A percentile compares a stretch with the other conserved stretches of the same genome.
Conservation (phyloP, 2,329 filamentous ascomycete genomes). For the Aspergillus ochraceoroseus region DNA sequence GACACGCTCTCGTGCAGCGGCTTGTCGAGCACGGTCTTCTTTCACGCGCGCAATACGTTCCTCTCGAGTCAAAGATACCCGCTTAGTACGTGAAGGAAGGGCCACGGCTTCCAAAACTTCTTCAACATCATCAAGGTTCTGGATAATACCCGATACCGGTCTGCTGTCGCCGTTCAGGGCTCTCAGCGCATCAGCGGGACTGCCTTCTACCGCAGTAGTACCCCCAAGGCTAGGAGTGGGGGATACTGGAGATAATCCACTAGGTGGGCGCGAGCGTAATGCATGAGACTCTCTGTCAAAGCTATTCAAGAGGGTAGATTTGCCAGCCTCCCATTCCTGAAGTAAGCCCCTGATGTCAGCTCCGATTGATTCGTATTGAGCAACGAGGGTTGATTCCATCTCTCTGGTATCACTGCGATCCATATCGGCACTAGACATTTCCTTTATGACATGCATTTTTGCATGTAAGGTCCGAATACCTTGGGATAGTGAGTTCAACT, state of each 20-base stretch:
- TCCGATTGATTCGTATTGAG: constrained; percentile 93
- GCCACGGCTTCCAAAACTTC: constrained; percentile 92
- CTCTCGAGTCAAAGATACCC: constrained; percentile 69
- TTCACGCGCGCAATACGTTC: constrained; percentile 83
- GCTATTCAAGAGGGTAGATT: constrained; percentile 71
- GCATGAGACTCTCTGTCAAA: constrained; percentile 71
- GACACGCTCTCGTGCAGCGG: constrained; percentile 64
- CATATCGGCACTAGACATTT: constrained; percentile 76
- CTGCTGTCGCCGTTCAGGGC: constrained; percentile 66
- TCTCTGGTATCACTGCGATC: constrained; percentile 67
- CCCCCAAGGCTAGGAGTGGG: constrained; percentile 46
- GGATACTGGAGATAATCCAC: constrained; percentile 43
- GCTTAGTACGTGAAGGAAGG: constrained; percentile 60
- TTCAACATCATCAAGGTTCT: constrained; percentile 50
- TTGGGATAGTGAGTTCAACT: constrained; percentile 80
- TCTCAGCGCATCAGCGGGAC: constrained; percentile 65
- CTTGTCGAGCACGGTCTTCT: constrained; percentile 74
- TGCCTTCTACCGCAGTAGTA: constrained; percentile 50
- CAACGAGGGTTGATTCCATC: constrained; percentile 70
- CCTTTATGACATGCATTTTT: constrained; percentile 84
- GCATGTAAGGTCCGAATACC: constrained; percentile 89
- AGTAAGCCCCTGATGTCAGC: constrained; percentile 75
- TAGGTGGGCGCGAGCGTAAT: constrained; percentile 54
- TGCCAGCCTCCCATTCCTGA: constrained; percentile 82
- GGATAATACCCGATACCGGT: constrained; percentile 26